Base-by-base conservation (phyloP, 2,329 filamentous ascomycete species). In the Canariomyces notabilis region DNA sequence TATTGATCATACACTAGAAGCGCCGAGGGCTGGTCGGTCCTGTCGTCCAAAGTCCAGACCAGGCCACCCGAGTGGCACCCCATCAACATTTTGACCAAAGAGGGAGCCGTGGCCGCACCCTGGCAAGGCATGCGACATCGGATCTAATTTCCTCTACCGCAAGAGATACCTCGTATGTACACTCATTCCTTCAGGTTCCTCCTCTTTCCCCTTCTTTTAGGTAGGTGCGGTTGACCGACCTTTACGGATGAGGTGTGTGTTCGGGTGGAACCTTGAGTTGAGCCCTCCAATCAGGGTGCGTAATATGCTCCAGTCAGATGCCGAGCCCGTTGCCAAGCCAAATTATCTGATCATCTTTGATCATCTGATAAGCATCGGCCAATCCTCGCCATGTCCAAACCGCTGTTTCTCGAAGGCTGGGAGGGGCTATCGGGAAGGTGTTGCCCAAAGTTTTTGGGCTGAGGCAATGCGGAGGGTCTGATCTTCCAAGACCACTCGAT, bases 291-390 rank as follows among this genome's bases (percentile, higher is more conserved):
- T 53, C 9, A 15, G 2, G 15, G 6, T 8, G 7, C 26, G 2
- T 6, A n/a, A 32, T 33, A 21, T 14, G 45, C 51, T 52, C 50
- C 44, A 43, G 49, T 49, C 42, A 40, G 32, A 29, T 16, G 19
- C 5, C 22, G 35, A 11, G 5, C 11, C 31, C 8, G 26, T 19
- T 19, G 43, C 46, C 45, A 51, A 53, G 48, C 37, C 26, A 49
- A 44, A 22, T 54, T 52, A 52, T 56, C 54, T 40, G 54, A 56
- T 56, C 50, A 54, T 52, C 54, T 56, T 52, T 40, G 54, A 56
- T 56, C 50, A 54, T 52, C 54, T 54, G 52, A 54, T 49, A 44
- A 42, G 15, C 21, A 16, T 8, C 5, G 20, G 21, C 16, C 32
- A 31, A 29, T 12, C 4, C 9, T 8, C 4, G 18, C 6, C 26